Evolutionary conservation across 139 green algal genomes (phyloP), one percentile per base, ranked within the genome.

Genomic region (Volvox reticuliferus): DNA sequence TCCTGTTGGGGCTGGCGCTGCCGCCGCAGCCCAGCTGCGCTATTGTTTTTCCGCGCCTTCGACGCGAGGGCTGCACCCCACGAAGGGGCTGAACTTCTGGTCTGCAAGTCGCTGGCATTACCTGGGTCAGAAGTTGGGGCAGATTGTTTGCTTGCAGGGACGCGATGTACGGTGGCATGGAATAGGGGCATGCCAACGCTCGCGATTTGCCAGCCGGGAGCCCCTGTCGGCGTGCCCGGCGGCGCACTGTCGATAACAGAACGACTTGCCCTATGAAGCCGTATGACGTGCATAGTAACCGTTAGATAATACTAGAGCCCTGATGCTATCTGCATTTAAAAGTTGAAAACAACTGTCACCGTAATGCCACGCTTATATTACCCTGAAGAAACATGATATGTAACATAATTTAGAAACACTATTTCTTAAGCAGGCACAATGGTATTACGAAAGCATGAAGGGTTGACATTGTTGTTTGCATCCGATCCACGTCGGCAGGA

Each of bases 51-150:
- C 33, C 44, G 82, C 6, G 82, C 81, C 17, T 62, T 76, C 30
- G 81, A 62, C 12, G 81, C 82, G 1, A 88, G 32, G 5, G 82
- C 36, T 36, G 82, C 82, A 20, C 82, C 82, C 82, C 82, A 88
- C 26, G 2, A 18, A 32, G 50, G 26, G 6, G 79, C 50, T 44
- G 24, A n/a, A 44, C 55, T 44, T 28, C 79, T 55, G 75, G 75
- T 18, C 50, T 55, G 44, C 44, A 55, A 55, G 44, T 55, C 44
- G 44, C 44, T 55, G 44, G 44, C 44, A 55, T 55, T 55, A 55
- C 44, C 44, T 55, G 44, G 44, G 44, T 55, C 44, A 55, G 44
- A 35, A 20, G 78, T 44, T 1, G 78, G 32, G 18, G 33, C 76
- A 18, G 76, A 18, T 22, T 44, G 78, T 35, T 17, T 84, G 37